These are phyloP conservation scores for Mortierella sp. DNA, from an alignment of 371 early-diverging fungal species.

Conservation along the genomic window DNA sequence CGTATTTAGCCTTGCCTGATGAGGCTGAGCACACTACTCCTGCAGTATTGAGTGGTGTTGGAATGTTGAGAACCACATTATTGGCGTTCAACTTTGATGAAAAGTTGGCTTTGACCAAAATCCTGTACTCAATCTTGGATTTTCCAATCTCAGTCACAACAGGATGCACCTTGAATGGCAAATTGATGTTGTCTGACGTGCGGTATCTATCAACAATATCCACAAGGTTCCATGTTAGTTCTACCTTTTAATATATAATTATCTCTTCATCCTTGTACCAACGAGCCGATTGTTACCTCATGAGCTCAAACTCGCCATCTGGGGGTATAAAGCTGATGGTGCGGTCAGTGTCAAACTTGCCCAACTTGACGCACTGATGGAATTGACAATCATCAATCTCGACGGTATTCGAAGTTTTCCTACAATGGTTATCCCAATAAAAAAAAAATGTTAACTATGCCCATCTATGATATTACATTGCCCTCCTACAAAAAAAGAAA, in stretches of 20 bases:
- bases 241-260: background rate
- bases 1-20: slow-evolving; percentile 90
- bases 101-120: slow-evolving; percentile 84
- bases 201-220: slow-evolving; percentile 61
- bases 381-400: slow-evolving; percentile 94
- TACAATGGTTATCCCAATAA: background rate
- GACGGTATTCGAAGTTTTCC: slow-evolving; percentile 73
- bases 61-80: slow-evolving; percentile 85
- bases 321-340: slow-evolving; percentile 92
- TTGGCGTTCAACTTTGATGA: slow-evolving; percentile 83
- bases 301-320: slow-evolving; percentile 95
- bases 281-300: slow-evolving; percentile 66
- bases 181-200: slow-evolving; percentile 87
- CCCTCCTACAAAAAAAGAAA: background rate
- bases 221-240: background rate
- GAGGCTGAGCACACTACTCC: slow-evolving; percentile 77
- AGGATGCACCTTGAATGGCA: slow-evolving; percentile 89
- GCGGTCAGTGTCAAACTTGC: slow-evolving; percentile 84
- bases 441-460: no score
- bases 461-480: no score
- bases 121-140: slow-evolving; percentile 84
- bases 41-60: slow-evolving; percentile 87
- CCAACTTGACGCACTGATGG: slow-evolving; percentile 92
- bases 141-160: slow-evolving; percentile 85
- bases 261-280: no score